Evolutionary conservation across 2,329 filamentous ascomycete species (phyloP).

Genomic region (Xenosphaeropsis pyriputrescens): DNA sequence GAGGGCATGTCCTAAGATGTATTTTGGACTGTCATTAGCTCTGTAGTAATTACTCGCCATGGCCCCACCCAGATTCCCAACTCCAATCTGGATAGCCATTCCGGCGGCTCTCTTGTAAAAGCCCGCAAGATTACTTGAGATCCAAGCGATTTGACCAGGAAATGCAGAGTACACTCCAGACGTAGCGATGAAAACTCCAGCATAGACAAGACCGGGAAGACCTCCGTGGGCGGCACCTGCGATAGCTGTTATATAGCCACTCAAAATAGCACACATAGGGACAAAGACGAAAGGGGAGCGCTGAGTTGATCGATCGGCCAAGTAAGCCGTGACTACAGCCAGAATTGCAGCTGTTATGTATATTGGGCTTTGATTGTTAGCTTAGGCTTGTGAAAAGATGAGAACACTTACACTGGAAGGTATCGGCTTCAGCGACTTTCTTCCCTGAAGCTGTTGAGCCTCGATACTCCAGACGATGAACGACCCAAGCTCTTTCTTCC

Average conservation of each 20-base stretch:
- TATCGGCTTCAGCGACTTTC: constrained; percentile 13
- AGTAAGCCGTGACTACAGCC: constrained; percentile 35
- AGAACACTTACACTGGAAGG: constrained; percentile 4
- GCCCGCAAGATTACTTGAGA: constrained; percentile 41
- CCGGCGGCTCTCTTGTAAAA: constrained; percentile 40
- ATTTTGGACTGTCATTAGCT: constrained; percentile 29
- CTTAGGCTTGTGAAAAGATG: neutral
- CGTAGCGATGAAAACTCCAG: constrained; percentile 27
- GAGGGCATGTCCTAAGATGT: constrained; percentile 32
- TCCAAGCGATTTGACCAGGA: constrained; percentile 33
- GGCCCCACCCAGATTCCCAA: constrained; percentile 44
- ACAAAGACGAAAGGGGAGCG: constrained; percentile 39
- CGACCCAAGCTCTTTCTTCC: constrained; percentile 18
- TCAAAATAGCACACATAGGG: constrained; percentile 34
- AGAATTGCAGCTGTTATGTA: constrained; percentile 48
- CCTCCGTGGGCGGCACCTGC: constrained; percentile 12
- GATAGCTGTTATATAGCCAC: constrained; percentile 40
- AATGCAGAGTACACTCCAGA: constrained; percentile 29
- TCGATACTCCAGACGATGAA: constrained; percentile 12
- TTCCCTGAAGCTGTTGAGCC: constrained; percentile 6
- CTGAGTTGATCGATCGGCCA: constrained; percentile 37
- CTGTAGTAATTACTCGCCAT: constrained; percentile 64
- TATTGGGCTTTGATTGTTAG: constrained; percentile 28
- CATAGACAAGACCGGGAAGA: constrained; percentile 26
- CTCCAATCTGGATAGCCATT: constrained; percentile 49